Conservation (phyloP, 179 eudicot species). For the Heliamphora pulchella region DNA sequence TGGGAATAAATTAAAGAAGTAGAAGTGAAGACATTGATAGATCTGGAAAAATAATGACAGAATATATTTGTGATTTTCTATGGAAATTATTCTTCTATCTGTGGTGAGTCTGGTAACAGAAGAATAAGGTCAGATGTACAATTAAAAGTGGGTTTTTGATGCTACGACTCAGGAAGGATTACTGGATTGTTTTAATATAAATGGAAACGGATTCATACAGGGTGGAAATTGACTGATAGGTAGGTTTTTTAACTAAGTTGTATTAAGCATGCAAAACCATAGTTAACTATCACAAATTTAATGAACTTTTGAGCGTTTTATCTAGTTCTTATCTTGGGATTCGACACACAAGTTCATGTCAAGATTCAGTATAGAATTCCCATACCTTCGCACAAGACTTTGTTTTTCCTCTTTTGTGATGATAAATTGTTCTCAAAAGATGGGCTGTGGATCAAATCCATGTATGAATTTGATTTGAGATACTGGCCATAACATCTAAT, state of each 20-base stretch:
- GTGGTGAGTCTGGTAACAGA: background rate
- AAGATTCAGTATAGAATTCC: background rate
- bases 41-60: background rate
- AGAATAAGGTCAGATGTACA: background rate
- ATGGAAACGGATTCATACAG: background rate
- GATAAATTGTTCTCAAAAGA: background rate
- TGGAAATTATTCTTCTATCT: background rate
- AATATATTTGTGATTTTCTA: background rate
- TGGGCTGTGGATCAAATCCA: background rate
- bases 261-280: background rate
- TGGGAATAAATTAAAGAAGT: background rate
- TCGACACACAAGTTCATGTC: background rate
- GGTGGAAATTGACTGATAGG: background rate
- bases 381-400: background rate
- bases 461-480: background rate
- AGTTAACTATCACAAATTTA: background rate
- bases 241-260: background rate
- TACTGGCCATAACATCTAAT: background rate
- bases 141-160: background rate
- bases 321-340: background rate
- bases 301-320: background rate
- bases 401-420: background rate
- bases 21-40: background rate
- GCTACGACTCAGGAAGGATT: background rate
- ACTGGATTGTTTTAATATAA: background rate